Conservation (phyloP, 2,329 filamentous ascomycete species). For the Verticillium albo-atrum region DNA sequence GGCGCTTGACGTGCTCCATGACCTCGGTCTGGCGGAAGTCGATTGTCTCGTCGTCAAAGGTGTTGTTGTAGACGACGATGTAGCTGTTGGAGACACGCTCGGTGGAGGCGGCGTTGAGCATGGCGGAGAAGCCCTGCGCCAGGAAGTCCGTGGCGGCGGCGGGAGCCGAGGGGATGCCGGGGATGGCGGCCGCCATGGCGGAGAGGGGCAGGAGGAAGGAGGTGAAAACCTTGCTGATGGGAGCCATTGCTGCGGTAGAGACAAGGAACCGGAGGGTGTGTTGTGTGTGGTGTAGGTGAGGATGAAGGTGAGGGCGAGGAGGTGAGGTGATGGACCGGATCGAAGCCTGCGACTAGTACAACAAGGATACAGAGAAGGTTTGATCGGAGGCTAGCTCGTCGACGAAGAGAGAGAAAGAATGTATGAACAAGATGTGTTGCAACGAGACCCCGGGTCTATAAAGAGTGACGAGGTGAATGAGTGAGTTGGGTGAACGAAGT, state of each 20-base stretch:
- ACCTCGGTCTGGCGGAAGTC: constrained; percentile 44
- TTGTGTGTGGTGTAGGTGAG: constrained; percentile 2
- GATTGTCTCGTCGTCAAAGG: constrained; percentile 43
- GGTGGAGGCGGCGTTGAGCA: constrained; percentile 43
- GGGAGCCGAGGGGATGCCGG: constrained; percentile 7
- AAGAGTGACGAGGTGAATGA: background rate
- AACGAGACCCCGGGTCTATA: constrained; percentile 5
- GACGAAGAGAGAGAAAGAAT: constrained; percentile 3
- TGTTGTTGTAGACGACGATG: constrained; percentile 61
- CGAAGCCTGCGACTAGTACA: constrained; percentile 2
- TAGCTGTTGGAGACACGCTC: constrained; percentile 53
- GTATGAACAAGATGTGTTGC: background rate
- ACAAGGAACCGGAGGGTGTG: background rate
- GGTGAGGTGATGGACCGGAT: background rate
- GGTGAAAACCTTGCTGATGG: constrained; percentile 12
- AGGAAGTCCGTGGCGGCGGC: constrained; percentile 22
- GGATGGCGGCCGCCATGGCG: constrained; percentile 17
- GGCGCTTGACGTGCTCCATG: constrained; percentile 46
- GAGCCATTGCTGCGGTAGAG: constrained; percentile 16
- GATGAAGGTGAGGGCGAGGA: background rate
- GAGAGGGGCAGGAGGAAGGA: constrained; percentile 15
- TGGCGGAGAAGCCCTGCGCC: constrained; percentile 6
- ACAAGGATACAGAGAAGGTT: constrained; percentile 1
- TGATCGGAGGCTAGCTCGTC: constrained; percentile 5
- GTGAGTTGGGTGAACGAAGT: background rate